These are phyloP conservation scores for Tilletiopsis washingtonensis DNA, from an alignment of 1,284 basidiomycete genomes.

Conservation along the genomic window DNA sequence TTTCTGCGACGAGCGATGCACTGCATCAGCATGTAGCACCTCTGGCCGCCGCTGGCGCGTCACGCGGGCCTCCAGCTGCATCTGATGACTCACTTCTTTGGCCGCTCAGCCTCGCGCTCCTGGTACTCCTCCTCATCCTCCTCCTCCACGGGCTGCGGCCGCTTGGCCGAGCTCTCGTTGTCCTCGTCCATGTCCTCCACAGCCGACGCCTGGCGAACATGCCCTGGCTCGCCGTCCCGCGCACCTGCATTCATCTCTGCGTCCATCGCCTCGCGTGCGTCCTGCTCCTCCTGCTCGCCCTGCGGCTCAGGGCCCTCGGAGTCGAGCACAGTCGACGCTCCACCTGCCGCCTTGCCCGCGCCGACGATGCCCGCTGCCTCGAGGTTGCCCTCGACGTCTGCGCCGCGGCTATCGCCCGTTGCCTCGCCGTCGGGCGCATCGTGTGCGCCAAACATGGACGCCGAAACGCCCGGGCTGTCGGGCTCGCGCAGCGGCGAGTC, in stretches of 20 bases:
- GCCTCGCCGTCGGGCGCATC: too few species aligned
- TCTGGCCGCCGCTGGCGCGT: too few species aligned
- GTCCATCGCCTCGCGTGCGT: not conserved
- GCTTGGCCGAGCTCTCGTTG: too few species aligned
- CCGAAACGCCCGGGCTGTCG: not conserved
- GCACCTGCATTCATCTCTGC: too few species aligned
- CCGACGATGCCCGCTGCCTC: not conserved
- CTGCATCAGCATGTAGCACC: too few species aligned
- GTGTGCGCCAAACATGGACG: not conserved
- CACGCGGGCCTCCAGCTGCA: not conserved
- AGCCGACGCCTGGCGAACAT: too few species aligned
- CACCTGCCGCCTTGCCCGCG: not conserved
- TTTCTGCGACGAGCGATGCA: too few species aligned
- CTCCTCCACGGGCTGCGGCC: not conserved
- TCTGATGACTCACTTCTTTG: not conserved
- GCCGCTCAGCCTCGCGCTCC: not conserved
- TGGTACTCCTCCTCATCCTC: not conserved
- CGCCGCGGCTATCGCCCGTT: too few species aligned
- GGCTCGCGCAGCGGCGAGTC: not conserved
- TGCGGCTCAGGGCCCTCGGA: too few species aligned
- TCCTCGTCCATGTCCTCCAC: too few species aligned
- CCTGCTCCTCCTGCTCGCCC: not conserved
- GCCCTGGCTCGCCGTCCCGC: too few species aligned
- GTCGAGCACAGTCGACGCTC: not conserved
- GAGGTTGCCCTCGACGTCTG: not conserved